phyloP scores from a whole-genome alignment of 2,329 filamentous ascomycete species.

The Pyrenophora seminiperda region DNA sequence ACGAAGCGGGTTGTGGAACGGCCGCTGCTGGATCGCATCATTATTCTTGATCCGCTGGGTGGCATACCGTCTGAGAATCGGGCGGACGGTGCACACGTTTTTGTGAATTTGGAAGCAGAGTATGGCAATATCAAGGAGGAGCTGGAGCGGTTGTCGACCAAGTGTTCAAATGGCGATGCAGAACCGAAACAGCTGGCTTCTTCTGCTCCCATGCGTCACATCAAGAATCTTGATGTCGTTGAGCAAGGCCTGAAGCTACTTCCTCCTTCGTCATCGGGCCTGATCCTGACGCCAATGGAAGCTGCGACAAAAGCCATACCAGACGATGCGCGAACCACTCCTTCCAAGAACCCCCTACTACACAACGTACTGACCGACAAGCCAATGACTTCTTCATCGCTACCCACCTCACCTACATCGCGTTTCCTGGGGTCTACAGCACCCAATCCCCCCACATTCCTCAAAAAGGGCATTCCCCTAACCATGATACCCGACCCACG shows the following conservation, averaged over 20 bases:
- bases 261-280: constrained; percentile 80
- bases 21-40: constrained; percentile 74
- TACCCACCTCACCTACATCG: constrained; percentile 62
- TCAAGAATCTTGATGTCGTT: constrained; percentile 75
- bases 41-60: constrained; percentile 84
- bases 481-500: constrained; percentile 78
- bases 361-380: constrained; percentile 97
- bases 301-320: constrained; percentile 63
- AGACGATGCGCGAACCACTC: constrained; percentile 59
- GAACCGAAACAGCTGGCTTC: constrained; percentile 19
- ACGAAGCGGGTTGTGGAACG: constrained; percentile 37
- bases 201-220: constrained; percentile 52
- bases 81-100: constrained; percentile 72
- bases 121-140: constrained; percentile 71
- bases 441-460: constrained; percentile 71
- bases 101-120: constrained; percentile 93
- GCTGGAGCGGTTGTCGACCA: constrained; percentile 50
- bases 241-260: constrained; percentile 74
- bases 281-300: constrained; percentile 85
- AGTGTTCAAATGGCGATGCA: constrained; percentile 14
- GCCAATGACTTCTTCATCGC: constrained; percentile 86
- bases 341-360: constrained; percentile 81
- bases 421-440: constrained; percentile 37
- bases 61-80: constrained; percentile 73
- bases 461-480: constrained; percentile 89